Conservation (phyloP, 805 yeast genomes). For the Candida quercuum region DNA sequence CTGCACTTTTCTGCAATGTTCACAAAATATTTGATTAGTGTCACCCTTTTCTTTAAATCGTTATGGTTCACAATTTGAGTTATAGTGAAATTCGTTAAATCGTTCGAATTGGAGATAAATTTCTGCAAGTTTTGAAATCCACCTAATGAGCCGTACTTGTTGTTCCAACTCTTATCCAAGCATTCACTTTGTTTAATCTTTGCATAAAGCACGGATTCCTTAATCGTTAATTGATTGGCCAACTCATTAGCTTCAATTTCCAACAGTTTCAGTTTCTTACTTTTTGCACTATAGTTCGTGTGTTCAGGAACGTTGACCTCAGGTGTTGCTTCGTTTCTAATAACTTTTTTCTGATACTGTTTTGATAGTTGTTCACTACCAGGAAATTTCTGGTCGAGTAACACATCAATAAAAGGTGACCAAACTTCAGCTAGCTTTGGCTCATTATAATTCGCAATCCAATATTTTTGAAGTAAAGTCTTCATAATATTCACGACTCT, state of each 20-base stretch:
- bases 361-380: conserved; percentile 36
- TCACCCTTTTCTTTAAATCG: conserved; percentile 65
- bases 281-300: conserved; percentile 11
- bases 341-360: conserved; percentile 31
- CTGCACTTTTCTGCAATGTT: conserved; percentile 75
- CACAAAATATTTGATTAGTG: conserved; percentile 65
- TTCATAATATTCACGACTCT: conserved; percentile 65
- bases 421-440: conserved; percentile 32
- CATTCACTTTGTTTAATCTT: conserved; percentile 69
- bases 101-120: conserved; percentile 72
- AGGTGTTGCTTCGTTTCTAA: conserved; percentile 5
- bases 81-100: conserved; percentile 76
- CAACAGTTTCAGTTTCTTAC: conserved; percentile 42
- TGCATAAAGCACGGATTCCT: conserved; percentile 66
- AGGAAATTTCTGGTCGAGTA: conserved; percentile 36
- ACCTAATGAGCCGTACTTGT: conserved; percentile 52
- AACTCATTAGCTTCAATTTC: conserved; percentile 72
- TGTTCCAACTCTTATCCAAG: conserved; percentile 71
- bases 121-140: conserved; percentile 50
- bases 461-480: conserved; percentile 59
- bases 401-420: conserved; percentile 34
- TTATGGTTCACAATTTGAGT: conserved; percentile 62
- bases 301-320: conserved; percentile 4
- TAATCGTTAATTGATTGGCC: conserved; percentile 80
- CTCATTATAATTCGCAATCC: conserved; percentile 59